These are phyloP conservation scores for Monosporascus sp. DNA, from an alignment of 2,329 filamentous ascomycete genomes.

Conservation along the genomic window DNA sequence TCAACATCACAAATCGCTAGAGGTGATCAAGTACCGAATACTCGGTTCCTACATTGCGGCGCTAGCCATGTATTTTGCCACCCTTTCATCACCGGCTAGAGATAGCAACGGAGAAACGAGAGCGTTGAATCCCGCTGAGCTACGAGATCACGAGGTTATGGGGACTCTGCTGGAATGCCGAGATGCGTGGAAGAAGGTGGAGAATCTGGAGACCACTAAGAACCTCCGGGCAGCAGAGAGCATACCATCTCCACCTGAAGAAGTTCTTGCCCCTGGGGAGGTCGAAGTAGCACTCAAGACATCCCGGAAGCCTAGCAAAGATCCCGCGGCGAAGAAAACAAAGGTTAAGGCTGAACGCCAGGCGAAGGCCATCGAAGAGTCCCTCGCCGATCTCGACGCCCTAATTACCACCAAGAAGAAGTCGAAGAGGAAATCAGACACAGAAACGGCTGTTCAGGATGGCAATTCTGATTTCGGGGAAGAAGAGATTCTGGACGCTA, in stretches of 20 bases:
- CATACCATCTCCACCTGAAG: slow-evolving; percentile 19
- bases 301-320: slow-evolving; percentile 20
- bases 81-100: slow-evolving; percentile 76
- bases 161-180: slow-evolving; percentile 74
- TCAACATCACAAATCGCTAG: slow-evolving; percentile 47
- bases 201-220: slow-evolving; percentile 53
- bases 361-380: slow-evolving; percentile 63
- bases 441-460: slow-evolving; percentile 28
- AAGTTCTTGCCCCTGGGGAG: slow-evolving; percentile 29
- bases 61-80: slow-evolving; percentile 88
- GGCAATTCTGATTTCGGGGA: slow-evolving; percentile 91
- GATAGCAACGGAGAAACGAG: slow-evolving; percentile 49
- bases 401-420: slow-evolving; percentile 47
- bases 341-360: slow-evolving; percentile 32
- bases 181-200: slow-evolving; percentile 72
- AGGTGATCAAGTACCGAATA: slow-evolving; percentile 70
- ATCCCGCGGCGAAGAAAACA: slow-evolving; percentile 22
- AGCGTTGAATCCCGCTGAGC: slow-evolving; percentile 67
- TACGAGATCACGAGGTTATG: slow-evolving; percentile 91
- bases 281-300: slow-evolving; percentile 21
- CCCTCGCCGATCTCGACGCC: slow-evolving; percentile 63
- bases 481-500: slow-evolving; percentile 71
- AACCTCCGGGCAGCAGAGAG: slow-evolving; percentile 12
- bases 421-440: slow-evolving; percentile 39
- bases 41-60: slow-evolving; percentile 82